These are phyloP conservation scores for Saccharomycopsis synnaedendra DNA, from an alignment of 805 yeast genomes.

Conservation along the genomic window DNA sequence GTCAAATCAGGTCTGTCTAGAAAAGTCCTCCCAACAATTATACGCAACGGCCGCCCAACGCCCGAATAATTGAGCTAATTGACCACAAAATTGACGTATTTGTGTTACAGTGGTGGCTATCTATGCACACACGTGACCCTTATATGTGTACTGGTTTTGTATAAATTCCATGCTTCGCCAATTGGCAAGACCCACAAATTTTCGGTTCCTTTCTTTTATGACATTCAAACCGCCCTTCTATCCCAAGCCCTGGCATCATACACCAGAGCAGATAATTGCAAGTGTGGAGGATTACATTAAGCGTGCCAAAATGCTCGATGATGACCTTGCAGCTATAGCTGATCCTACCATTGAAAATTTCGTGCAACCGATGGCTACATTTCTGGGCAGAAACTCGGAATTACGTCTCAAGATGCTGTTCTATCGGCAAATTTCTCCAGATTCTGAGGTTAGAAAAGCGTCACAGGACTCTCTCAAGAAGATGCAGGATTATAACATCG, in stretches of 20 bases:
- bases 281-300: constrained; percentile 34
- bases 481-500: constrained; percentile 47
- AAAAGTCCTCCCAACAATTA: too few relatives aligned
- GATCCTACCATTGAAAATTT: constrained; percentile 45
- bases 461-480: constrained; percentile 30
- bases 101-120: too few relatives aligned
- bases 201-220: too few relatives aligned
- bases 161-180: too few relatives aligned
- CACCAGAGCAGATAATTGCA: constrained; percentile 35
- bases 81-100: too few relatives aligned
- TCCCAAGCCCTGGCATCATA: constrained; percentile 36
- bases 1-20: too few relatives aligned
- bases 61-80: too few relatives aligned
- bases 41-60: too few relatives aligned
- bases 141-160: too few relatives aligned
- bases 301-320: constrained; percentile 34
- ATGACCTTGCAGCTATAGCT: constrained; percentile 37
- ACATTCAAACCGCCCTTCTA: too few relatives aligned
- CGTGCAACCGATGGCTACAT: constrained; percentile 39
- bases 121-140: too few relatives aligned
- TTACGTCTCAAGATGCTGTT: constrained; percentile 46
- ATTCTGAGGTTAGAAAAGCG: constrained; percentile 21
- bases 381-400: constrained; percentile 36
- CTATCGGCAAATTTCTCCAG: constrained; percentile 57
- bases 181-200: too few relatives aligned